Evolutionary conservation across 441 rosid species (phyloP).

Genomic region (Erodium trifolium): DNA sequence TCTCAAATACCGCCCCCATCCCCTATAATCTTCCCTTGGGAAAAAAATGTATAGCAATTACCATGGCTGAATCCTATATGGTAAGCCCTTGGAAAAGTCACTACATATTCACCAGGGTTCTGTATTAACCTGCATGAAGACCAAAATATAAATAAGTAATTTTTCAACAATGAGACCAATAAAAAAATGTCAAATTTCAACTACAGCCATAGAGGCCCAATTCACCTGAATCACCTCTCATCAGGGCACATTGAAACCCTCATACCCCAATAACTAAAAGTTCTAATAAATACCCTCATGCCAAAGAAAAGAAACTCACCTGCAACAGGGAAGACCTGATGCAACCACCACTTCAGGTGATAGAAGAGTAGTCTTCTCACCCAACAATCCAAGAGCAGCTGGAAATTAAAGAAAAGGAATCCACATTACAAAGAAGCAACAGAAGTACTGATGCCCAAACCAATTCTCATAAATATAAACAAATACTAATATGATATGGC

Average conservation of each 20-base stretch:
- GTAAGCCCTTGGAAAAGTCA: conserved; percentile 98
- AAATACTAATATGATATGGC: not conserved
- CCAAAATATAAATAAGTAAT: conserved; percentile 27
- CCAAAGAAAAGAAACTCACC: conserved; percentile 38
- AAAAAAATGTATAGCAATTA: conserved; percentile 35
- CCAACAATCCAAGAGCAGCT: conserved; percentile 83
- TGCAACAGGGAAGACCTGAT: conserved; percentile 91
- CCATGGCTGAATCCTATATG: conserved; percentile 99
- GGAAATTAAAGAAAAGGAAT: conserved; percentile 14
- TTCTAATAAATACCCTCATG: not conserved
- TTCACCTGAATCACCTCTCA: conserved; percentile 2
- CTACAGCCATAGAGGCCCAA: not conserved
- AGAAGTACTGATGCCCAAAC: not conserved
- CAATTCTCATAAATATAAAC: not conserved
- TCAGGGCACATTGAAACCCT: conserved; percentile 8
- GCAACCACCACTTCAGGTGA: conserved; percentile 79
- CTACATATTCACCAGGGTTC: conserved; percentile 98
- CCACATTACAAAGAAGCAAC: not conserved
- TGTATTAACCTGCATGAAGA: conserved; percentile 71
- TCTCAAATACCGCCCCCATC: not conserved
- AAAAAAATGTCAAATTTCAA: not conserved
- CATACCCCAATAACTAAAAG: not conserved
- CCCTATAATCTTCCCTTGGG: conserved; percentile 14
- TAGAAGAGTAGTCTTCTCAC: conserved; percentile 97
- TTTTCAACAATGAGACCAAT: conserved; percentile 5